Percentiles rank a stretch among this genome's conserved stretches.
Conservation (phyloP, 768 basidiomycete genomes). For the Candolleomyces aberdarensis region DNA sequence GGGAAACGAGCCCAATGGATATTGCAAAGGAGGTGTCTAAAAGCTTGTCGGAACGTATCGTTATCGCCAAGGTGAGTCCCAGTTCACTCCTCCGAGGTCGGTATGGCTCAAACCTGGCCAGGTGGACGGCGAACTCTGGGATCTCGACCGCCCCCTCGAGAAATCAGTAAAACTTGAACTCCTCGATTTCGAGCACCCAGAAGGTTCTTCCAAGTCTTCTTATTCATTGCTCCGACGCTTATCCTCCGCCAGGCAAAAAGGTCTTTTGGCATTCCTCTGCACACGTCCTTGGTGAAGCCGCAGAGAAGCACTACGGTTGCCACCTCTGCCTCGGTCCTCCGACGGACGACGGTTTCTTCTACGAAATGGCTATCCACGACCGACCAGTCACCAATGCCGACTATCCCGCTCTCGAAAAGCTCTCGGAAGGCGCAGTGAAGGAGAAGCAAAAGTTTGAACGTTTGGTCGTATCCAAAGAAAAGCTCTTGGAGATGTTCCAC, state of each 20-base stretch:
- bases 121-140: slow-evolving; percentile 90
- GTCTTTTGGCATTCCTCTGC: slow-evolving; percentile 99
- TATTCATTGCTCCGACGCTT: background rate
- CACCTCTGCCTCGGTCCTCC: slow-evolving; percentile 97
- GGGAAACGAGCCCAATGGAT: slow-evolving; percentile 93
- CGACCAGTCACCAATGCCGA: slow-evolving; percentile 80
- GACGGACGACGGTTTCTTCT: slow-evolving; percentile 98
- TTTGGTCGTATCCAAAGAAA: slow-evolving; percentile 89
- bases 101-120: slow-evolving; percentile 22
- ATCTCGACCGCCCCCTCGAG: slow-evolving; percentile 94
- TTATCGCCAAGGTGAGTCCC: slow-evolving; percentile 84
- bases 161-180: slow-evolving; percentile 74
- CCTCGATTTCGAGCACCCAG: slow-evolving; percentile 89
- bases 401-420: slow-evolving; percentile 85
- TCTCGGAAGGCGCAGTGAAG: slow-evolving; percentile 86
- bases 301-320: slow-evolving; percentile 95
- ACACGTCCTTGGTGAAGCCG: slow-evolving; percentile 94
- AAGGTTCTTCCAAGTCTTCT: slow-evolving; percentile 45
- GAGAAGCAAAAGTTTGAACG: slow-evolving; percentile 98
- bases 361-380: slow-evolving; percentile 93
- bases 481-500: slow-evolving; percentile 93
- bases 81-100: background rate
- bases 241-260: slow-evolving; percentile 64
- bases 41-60: slow-evolving; percentile 80
- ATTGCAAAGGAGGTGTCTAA: slow-evolving; percentile 87